These are phyloP conservation scores for Nidula microcarpa DNA, from an alignment of 768 basidiomycete genomes.

Conservation along the genomic window DNA sequence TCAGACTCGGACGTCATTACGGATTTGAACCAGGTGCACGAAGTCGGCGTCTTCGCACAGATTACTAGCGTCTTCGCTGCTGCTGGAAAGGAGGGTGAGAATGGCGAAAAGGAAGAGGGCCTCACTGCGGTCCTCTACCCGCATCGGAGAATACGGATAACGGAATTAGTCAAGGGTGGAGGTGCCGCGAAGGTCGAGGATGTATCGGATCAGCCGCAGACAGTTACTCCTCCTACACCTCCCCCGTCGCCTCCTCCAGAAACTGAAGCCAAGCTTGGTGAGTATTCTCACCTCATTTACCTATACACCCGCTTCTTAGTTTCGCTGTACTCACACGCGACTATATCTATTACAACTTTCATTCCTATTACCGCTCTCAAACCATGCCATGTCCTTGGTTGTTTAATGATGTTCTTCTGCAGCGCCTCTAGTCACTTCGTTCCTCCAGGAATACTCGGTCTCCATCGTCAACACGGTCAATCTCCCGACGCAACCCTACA, in stretches of 20 bases:
- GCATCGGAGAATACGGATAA: slow-evolving; percentile 85
- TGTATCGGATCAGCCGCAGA: slow-evolving; percentile 40
- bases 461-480: slow-evolving; percentile 91
- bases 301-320: not conserved
- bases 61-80: slow-evolving; percentile 90
- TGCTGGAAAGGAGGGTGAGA: slow-evolving; percentile 26
- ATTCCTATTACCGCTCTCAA: too few relatives aligned
- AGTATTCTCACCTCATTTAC: not conserved
- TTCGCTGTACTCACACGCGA: not conserved
- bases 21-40: slow-evolving; percentile 82
- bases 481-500: slow-evolving; percentile 74
- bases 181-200: slow-evolving; percentile 21
- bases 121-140: slow-evolving; percentile 95
- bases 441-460: slow-evolving; percentile 77
- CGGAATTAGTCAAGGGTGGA: slow-evolving; percentile 76
- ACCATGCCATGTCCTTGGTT: too few relatives aligned
- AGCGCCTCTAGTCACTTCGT: slow-evolving; percentile 77
- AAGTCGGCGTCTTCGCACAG: slow-evolving; percentile 95
- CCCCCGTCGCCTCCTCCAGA: slow-evolving; percentile 22
- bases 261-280: slow-evolving; percentile 8
- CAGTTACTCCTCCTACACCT: slow-evolving; percentile 46
- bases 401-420: not conserved
- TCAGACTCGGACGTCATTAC: slow-evolving; percentile 92
- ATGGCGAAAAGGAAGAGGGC: slow-evolving; percentile 65
- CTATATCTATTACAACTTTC: not conserved